These are phyloP conservation scores for Eutrema yunnanense DNA, from an alignment of 345 rosid genomes.

Conservation along the genomic window DNA sequence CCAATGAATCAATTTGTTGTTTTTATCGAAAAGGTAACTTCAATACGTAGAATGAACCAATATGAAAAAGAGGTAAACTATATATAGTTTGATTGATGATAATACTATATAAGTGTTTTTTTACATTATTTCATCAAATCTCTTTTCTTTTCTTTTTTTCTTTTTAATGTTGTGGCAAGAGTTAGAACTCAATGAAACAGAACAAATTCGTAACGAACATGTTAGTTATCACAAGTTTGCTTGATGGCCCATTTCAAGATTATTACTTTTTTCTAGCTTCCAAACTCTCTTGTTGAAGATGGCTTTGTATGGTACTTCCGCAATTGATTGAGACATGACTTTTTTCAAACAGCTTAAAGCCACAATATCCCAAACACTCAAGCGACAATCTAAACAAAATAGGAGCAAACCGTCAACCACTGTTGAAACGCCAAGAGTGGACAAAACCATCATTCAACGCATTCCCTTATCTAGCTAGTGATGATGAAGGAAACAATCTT, in stretches of 20 bases:
- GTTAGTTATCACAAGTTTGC: no score
- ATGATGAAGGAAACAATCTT: not conserved
- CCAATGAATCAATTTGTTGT: no score
- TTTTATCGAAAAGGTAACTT: no score
- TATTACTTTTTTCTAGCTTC: not conserved
- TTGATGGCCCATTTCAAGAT: not conserved
- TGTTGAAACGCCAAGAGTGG: not conserved
- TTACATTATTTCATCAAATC: not conserved
- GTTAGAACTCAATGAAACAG: not conserved
- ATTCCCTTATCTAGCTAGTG: not conserved
- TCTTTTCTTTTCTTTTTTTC: no score
- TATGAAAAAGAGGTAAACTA: no score
- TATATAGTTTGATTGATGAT: not conserved
- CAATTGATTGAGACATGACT: not conserved
- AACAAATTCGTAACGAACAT: no score
- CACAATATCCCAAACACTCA: not conserved
- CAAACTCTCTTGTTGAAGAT: not conserved
- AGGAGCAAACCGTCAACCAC: not conserved
- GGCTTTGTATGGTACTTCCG: not conserved
- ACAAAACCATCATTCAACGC: not conserved
- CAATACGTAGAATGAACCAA: no score
- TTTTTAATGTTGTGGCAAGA: not conserved
- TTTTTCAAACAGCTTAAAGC: not conserved
- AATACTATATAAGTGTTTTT: not conserved
- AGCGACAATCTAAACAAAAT: not conserved